phyloP scores from a whole-genome alignment of 202 grass and related monocot genomes.

The Brachypodium distachyon region DNA sequence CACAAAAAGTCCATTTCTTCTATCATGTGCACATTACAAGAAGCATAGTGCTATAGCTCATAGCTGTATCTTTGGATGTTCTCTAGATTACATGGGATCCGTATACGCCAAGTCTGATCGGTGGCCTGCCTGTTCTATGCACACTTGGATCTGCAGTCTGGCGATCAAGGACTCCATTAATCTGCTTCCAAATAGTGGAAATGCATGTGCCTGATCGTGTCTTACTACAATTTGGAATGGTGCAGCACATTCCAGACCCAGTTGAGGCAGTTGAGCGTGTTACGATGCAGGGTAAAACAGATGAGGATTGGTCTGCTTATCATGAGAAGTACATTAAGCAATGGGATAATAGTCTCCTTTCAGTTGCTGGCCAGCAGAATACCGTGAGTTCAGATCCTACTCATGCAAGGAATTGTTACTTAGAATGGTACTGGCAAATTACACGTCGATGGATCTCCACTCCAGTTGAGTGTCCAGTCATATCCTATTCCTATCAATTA shows the following conservation, averaged over 20 bases:
- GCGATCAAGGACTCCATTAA: conserved; percentile 26
- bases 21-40: neutral
- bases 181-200: conserved; percentile 55
- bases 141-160: conserved; percentile 38
- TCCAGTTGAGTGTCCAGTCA: conserved; percentile 33
- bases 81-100: conserved; percentile 45
- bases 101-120: conserved; percentile 24
- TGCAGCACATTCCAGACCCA: conserved; percentile 34
- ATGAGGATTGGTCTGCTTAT: conserved; percentile 41
- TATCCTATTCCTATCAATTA: conserved; percentile 25
- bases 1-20: neutral
- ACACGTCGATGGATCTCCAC: conserved; percentile 42
- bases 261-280: conserved; percentile 33
- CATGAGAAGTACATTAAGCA: conserved; percentile 41
- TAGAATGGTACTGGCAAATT: conserved; percentile 47
- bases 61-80: neutral
- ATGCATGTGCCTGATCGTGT: conserved; percentile 46
- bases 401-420: conserved; percentile 34
- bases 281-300: conserved; percentile 43
- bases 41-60: neutral
- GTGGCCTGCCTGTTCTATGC: conserved; percentile 21
- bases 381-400: conserved; percentile 16
- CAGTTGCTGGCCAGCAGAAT: conserved; percentile 3
- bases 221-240: conserved; percentile 43
- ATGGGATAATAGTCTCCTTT: conserved; percentile 23